Base-by-base conservation (phyloP, 805 yeast genomes). In the Candida sonorensis region DNA sequence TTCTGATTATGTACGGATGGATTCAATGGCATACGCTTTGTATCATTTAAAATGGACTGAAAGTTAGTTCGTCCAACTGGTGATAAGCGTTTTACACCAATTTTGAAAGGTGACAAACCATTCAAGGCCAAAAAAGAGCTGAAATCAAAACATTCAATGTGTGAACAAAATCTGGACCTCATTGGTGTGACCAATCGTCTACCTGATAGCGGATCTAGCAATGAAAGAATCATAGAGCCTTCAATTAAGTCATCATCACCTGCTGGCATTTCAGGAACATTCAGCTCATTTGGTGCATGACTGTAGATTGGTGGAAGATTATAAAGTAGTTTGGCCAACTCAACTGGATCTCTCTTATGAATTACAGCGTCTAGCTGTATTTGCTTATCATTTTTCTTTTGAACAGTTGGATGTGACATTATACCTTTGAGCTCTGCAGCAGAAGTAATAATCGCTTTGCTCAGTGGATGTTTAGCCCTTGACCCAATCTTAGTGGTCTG, bases 111-210 rank as follows among this genome's bases (percentile, higher is more conserved):
- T 13, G 31, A 37, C 19, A 59, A 32, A 14, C 44, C 36, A 36
- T 59, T 46, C 42, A 59, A 37, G 15, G 41, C 45, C 26, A 51
- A 29, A 34, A 59, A 59, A 4, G 56, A 45, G 4, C 40, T 40
- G 32, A 57, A 36, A 34, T 59, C 64, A 31, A 59, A 59, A 33
- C 62, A 59, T 30, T 55, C 61, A 10, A 56, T 30, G 38, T 59
- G 64, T 2, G 62, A 51, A 37, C 64, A 59, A 28, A 34, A 54
- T 23, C 48, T 37, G 2, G 57, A 44, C 27, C 58, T 36, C n/a
- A 57, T 32, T 1, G 64, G 64, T 3, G 51, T 53, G 4, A 33
- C 36, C 35, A 57, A 26, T 24, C 49, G 31, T 10, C 34, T 36
- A n/a, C 59, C 58, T 1, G 60, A 48, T 3, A 59, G 35, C 4